phyloP scores from a whole-genome alignment of 345 rosid species.

The Noccaea bulbosa region DNA sequence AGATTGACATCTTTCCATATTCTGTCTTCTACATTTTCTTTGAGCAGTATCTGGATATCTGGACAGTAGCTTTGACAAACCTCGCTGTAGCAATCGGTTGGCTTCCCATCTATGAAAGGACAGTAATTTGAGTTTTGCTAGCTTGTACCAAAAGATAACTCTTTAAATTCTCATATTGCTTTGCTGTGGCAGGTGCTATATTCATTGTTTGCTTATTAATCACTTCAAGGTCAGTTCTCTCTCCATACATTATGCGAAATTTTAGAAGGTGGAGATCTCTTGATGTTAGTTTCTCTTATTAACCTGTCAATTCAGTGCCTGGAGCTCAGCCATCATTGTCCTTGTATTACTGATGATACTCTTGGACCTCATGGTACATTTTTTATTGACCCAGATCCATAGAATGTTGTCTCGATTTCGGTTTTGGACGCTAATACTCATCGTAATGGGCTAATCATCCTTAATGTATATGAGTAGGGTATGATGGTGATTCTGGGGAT shows the following conservation, averaged over 20 bases:
- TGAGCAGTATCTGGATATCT: slow-evolving; percentile 93
- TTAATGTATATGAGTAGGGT: slow-evolving; percentile 62
- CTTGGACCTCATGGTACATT: slow-evolving; percentile 83
- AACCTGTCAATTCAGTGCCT: slow-evolving; percentile 60
- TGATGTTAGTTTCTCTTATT: slow-evolving; percentile 31
- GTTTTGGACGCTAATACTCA: slow-evolving; percentile 12
- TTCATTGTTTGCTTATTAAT: slow-evolving; percentile 75
- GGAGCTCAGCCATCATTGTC: slow-evolving; percentile 82
- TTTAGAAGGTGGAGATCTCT: slow-evolving; percentile 17
- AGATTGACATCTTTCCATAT: slow-evolving; percentile 91
- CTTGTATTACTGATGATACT: slow-evolving; percentile 86
- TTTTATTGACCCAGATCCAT: slow-evolving; percentile 17
- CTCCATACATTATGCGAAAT: slow-evolving; percentile 27
- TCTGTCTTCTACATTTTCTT: slow-evolving; percentile 94
- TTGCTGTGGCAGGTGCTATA: slow-evolving; percentile 68
- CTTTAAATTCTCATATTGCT: slow-evolving; percentile 30
- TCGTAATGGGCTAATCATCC: slow-evolving; percentile 17
- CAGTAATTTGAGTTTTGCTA: slow-evolving; percentile 17
- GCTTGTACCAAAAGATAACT: slow-evolving; percentile 24
- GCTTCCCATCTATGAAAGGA: slow-evolving; percentile 42
- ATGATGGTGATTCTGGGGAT: slow-evolving; percentile 85
- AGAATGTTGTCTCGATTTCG: slow-evolving; percentile 13
- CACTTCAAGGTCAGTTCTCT: slow-evolving; percentile 75
- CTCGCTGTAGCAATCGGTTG: slow-evolving; percentile 82
- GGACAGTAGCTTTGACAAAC: slow-evolving; percentile 86